Evolutionary conservation across 306 rosid species (phyloP), one percentile per base, ranked within the genome.

Genomic region (Vigna trinervia): DNA sequence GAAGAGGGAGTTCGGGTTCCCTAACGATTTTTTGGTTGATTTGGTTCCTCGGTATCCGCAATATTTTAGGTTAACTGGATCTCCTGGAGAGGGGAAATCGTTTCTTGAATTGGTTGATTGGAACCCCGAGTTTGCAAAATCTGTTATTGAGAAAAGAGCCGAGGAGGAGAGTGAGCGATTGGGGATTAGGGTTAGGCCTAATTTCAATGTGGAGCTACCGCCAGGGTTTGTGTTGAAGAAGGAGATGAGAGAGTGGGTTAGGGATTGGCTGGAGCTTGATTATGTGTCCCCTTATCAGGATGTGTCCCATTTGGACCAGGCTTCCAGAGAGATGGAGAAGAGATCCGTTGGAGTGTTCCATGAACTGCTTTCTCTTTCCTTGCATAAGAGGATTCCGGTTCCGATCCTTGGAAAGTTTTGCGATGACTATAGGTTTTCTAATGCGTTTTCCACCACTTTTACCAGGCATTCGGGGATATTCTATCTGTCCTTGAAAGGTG

Each of bases 211-310:
- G 22, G 76, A 87, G 82, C 96, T 91, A 52, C 99, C 97, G 0
- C 52, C 61, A 0, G 97, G 99, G 45, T 86, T 84, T 83, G 76
- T 86, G 86, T 84, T 92, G 86, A 92, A 63, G 85, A 91, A 88
- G 82, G 94, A 90, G 74, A 95, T 95, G 97, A 87, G 94, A 82
- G 97, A 92, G 77, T 91, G 99, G 97, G 79, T 87, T 12, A 89
- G 97, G 90, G 99, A 92, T 82, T 95, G 97, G 93, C 38, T 92
- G 86, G 99, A 95, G 83, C 87, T 95, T 71, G 91, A 88, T 51
- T 89, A 89, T 45, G 34, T 90, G 0, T 95, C 97, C 0, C 97
- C 97, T 1, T 95, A 90, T 59, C 89, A 80, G 69, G 92, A 92
- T 69, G 90, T 77, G 36, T 84, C 88, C 0, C 80, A 81, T 76